phyloP scores from a whole-genome alignment of 495 filamentous ascomycete genomes.

The Lepidopterella palustris region DNA sequence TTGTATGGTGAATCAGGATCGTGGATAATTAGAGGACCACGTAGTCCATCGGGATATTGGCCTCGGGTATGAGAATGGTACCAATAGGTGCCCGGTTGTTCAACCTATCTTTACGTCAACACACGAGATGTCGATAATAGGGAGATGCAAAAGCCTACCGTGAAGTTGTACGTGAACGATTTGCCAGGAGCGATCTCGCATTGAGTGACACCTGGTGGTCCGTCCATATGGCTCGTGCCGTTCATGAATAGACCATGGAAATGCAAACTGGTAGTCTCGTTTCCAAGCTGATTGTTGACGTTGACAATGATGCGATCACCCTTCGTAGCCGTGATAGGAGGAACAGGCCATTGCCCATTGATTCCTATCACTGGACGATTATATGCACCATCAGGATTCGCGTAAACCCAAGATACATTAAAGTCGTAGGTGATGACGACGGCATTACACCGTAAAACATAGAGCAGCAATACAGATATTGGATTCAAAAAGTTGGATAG shows the following conservation, averaged over 20 bases:
- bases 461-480: constrained; percentile 34
- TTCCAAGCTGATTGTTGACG: constrained; percentile 42
- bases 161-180: constrained; percentile 28
- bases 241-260: constrained; percentile 26
- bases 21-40: constrained; percentile 21
- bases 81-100: constrained; percentile 30
- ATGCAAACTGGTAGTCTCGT: constrained; percentile 25
- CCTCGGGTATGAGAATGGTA: constrained; percentile 24
- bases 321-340: constrained; percentile 16
- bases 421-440: constrained; percentile 70
- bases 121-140: constrained; percentile 62
- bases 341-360: constrained; percentile 28
- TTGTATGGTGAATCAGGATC: constrained; percentile 24
- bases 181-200: constrained; percentile 23
- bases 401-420: constrained; percentile 70
- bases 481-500: constrained; percentile 35
- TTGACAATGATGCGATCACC: constrained; percentile 27
- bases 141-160: constrained; percentile 64
- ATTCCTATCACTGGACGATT: constrained; percentile 52
- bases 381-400: constrained; percentile 69
- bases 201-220: constrained; percentile 35
- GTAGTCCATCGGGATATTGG: constrained; percentile 27
- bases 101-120: constrained; percentile 53
- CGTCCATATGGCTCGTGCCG: constrained; percentile 27
- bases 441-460: constrained; percentile 41